A percentile compares a stretch with the other conserved stretches of the same genome.
Evolutionary conservation across 2,329 filamentous ascomycete species (phyloP).

Genomic region (Neofusicoccum sp.): DNA sequence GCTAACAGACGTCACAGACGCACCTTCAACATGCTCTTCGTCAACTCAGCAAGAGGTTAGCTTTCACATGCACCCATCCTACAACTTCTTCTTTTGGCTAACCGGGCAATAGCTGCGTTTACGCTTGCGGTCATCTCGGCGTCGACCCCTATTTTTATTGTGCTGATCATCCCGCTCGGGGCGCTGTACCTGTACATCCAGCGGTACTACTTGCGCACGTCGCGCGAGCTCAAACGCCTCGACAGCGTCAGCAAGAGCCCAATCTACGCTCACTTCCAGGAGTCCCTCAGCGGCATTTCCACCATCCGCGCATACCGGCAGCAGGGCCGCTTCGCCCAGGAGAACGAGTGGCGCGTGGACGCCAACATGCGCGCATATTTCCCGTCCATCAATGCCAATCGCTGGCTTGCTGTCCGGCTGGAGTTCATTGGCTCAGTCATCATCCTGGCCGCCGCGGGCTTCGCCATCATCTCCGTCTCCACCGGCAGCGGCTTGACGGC

Average conservation of each 20-base stretch:
- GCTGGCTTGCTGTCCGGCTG: constrained; percentile 91
- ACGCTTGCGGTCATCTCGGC: constrained; percentile 83
- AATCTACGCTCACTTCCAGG: constrained; percentile 97
- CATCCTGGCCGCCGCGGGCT: constrained; percentile 80
- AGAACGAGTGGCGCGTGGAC: constrained; percentile 98
- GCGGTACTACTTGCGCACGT: constrained; percentile 93
- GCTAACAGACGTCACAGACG: constrained; percentile 42
- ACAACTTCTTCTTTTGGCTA: neutral
- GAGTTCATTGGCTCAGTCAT: constrained; percentile 95
- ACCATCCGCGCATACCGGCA: constrained; percentile 96
- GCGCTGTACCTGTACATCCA: constrained; percentile 89
- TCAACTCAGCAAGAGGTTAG: constrained; percentile 50
- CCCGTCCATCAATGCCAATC: constrained; percentile 83
- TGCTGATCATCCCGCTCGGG: constrained; percentile 76
- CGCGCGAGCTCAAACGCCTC: constrained; percentile 90
- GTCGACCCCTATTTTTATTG: constrained; percentile 75
- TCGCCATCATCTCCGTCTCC: constrained; percentile 77
- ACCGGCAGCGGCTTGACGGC: constrained; percentile 62
- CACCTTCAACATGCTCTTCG: constrained; percentile 87
- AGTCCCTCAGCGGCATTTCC: constrained; percentile 87
- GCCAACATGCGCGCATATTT: constrained; percentile 92
- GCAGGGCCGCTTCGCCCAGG: constrained; percentile 78
- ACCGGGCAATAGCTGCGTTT: constrained; percentile 56
- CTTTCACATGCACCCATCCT: constrained; percentile 21
- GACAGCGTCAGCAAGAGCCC: constrained; percentile 95